Percentiles rank a stretch among this genome's conserved stretches.
These are phyloP conservation scores for Rhodotorula sp. DNA, from an alignment of 1,284 basidiomycete species.

Conservation along the genomic window DNA sequence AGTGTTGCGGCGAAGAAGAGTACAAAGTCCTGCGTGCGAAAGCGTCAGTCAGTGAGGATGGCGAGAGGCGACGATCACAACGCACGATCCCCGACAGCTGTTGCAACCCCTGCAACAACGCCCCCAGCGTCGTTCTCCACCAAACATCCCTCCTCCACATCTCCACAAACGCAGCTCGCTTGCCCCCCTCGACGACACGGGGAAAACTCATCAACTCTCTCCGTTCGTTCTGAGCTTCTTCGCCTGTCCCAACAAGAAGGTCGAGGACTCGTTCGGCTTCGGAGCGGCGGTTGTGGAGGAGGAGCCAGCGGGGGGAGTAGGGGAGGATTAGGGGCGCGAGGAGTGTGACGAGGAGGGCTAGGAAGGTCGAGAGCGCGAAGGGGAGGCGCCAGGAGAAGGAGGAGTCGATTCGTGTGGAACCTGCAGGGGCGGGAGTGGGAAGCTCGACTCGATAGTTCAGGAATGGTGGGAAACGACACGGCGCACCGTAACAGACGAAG, in stretches of 20 bases:
- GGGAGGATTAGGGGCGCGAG: conserved; percentile 52
- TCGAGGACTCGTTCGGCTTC: conserved; percentile 52
- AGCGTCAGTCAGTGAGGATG: conserved; percentile 41
- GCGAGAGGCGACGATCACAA: too few species aligned
- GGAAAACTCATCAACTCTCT: conserved; percentile 11
- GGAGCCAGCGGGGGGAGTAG: conserved; percentile 59
- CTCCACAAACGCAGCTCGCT: conserved; percentile 5
- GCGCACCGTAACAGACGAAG: conserved; percentile 46
- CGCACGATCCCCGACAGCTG: conserved; percentile 20
- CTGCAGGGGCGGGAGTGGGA: background rate
- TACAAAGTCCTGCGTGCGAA: conserved; percentile 14
- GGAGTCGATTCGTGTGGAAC: background rate
- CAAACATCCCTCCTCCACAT: conserved; percentile 36
- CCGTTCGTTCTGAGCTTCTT: conserved; percentile 4
- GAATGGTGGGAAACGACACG: background rate
- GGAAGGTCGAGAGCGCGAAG: conserved; percentile 53
- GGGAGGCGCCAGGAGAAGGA: conserved; percentile 57
- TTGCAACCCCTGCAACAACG: conserved; percentile 50
- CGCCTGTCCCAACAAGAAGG: conserved; percentile 42
- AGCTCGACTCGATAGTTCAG: background rate
- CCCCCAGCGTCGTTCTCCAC: conserved; percentile 53
- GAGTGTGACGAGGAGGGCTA: conserved; percentile 51
- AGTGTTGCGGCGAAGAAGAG: conserved; percentile 53
- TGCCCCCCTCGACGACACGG: background rate
- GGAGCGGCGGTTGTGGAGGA: conserved; percentile 51